These are phyloP conservation scores for Lecanosticta acicola DNA, from an alignment of 2,329 filamentous ascomycete species.

Conservation along the genomic window DNA sequence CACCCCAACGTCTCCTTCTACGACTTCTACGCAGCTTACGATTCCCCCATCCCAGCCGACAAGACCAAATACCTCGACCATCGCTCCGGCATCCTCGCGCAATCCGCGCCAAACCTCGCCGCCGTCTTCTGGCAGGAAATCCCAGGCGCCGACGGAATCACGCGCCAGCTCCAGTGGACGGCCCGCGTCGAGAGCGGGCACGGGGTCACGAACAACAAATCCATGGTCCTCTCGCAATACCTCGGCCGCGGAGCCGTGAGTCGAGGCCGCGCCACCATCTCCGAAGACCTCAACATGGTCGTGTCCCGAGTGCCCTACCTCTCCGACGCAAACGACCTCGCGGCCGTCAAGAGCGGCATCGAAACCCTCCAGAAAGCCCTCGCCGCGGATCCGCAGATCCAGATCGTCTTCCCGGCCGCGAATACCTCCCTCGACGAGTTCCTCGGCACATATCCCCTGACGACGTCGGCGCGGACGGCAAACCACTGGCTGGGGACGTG, in stretches of 20 bases:
- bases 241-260: constrained; percentile 60
- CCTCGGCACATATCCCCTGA: constrained; percentile 43
- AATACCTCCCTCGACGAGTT: constrained; percentile 52
- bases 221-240: constrained; percentile 48
- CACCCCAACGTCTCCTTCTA: constrained; percentile 54
- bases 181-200: constrained; percentile 56
- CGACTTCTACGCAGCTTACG: constrained; percentile 59
- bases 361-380: constrained; percentile 55
- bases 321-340: constrained; percentile 51
- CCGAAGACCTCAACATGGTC: constrained; percentile 51
- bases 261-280: constrained; percentile 57
- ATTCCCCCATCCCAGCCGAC: constrained; percentile 39
- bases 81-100: constrained; percentile 56
- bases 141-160: constrained; percentile 51
- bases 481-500: constrained; percentile 44
- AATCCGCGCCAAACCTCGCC: constrained; percentile 61
- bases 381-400: constrained; percentile 49
- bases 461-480: constrained; percentile 36
- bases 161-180: constrained; percentile 61
- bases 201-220: constrained; percentile 36
- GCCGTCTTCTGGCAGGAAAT: constrained; percentile 59
- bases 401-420: constrained; percentile 51
- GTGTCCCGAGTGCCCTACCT: constrained; percentile 58
- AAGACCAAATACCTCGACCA: constrained; percentile 39
- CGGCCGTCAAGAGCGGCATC: constrained; percentile 60